These are phyloP conservation scores for Trametes hirsuta DNA, from an alignment of 1,284 basidiomycete genomes.

Conservation along the genomic window DNA sequence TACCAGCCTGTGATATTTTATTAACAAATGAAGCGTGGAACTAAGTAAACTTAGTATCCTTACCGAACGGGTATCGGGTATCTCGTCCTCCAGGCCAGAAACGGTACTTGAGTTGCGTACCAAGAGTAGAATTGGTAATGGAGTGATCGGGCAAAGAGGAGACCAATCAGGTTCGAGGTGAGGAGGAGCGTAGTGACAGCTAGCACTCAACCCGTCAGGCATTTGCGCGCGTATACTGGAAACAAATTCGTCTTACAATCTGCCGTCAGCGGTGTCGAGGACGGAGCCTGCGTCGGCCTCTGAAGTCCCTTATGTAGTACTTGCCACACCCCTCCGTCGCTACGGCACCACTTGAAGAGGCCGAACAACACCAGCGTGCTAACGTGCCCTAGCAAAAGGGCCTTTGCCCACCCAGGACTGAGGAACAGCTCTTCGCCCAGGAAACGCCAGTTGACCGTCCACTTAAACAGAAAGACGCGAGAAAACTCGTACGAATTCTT, in stretches of 20 bases:
- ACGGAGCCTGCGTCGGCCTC: slow-evolving; percentile 52
- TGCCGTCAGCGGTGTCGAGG: slow-evolving; percentile 48
- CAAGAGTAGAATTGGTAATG: slow-evolving; percentile 99
- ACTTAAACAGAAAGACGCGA: slow-evolving; percentile 90
- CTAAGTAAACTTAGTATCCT: slow-evolving; percentile 28
- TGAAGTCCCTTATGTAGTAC: slow-evolving; percentile 63
- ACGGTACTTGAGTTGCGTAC: slow-evolving; percentile 95
- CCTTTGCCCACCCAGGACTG: slow-evolving; percentile 60
- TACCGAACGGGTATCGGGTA: slow-evolving; percentile 69
- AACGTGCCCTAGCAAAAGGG: slow-evolving; percentile 72
- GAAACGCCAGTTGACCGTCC: slow-evolving; percentile 99
- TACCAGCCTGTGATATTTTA: slow-evolving; percentile 50
- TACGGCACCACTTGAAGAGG: slow-evolving; percentile 70
- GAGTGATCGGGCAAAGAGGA: slow-evolving; percentile 91
- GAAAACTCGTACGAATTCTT: slow-evolving; percentile 85
- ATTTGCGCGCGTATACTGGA: slow-evolving; percentile 7
- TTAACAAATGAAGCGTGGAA: not conserved
- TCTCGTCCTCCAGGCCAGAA: slow-evolving; percentile 77
- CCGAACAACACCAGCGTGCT: slow-evolving; percentile 68
- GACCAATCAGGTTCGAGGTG: slow-evolving; percentile 92
- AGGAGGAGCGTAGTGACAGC: slow-evolving; percentile 85
- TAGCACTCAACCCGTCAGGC: slow-evolving; percentile 36
- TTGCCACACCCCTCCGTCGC: slow-evolving; percentile 62
- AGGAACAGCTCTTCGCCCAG: slow-evolving; percentile 78
- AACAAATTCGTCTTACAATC: slow-evolving; percentile 55